Evolutionary conservation across 2,329 filamentous ascomycete genomes (phyloP).

Genomic region (Botrytis byssoidea): DNA sequence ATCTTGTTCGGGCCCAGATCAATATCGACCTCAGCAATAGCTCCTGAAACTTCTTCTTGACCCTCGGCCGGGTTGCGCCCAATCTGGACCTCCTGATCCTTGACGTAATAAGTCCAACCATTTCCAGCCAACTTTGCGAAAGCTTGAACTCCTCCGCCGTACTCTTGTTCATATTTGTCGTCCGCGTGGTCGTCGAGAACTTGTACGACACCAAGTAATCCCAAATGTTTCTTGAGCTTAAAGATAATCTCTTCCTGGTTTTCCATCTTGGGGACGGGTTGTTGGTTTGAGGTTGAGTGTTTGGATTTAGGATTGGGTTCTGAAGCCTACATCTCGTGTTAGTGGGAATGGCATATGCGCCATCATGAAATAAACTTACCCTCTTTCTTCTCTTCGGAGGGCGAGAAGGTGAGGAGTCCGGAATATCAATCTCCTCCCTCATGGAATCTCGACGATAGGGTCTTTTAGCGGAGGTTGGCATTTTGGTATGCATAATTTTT

Average conservation of each 20-base stretch:
- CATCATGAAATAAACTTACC: constrained; percentile 42
- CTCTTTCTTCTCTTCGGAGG: constrained; percentile 65
- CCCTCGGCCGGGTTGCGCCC: constrained; percentile 49
- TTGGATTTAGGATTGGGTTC: constrained; percentile 30
- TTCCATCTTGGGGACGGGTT: constrained; percentile 40
- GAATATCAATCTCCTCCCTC: constrained; percentile 33
- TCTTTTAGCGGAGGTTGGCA: constrained; percentile 45
- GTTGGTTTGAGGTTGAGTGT: constrained; percentile 25
- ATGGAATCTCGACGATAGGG: constrained; percentile 40
- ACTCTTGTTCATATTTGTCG: constrained; percentile 58
- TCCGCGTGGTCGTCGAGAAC: constrained; percentile 64
- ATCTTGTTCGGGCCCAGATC: constrained; percentile 84
- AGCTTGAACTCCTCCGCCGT: constrained; percentile 62
- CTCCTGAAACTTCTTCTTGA: constrained; percentile 39
- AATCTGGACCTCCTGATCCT: constrained; percentile 71
- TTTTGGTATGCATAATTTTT: constrained; percentile 28
- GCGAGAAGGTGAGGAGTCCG: constrained; percentile 55
- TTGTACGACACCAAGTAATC: constrained; percentile 48
- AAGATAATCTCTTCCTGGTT: constrained; percentile 48
- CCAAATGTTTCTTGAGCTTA: constrained; percentile 32
- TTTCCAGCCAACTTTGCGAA: constrained; percentile 80
- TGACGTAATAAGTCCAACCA: constrained; percentile 83
- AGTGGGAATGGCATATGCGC: constrained; percentile 15
- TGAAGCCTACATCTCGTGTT: constrained; percentile 40
- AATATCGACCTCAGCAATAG: constrained; percentile 63